These are phyloP conservation scores for Crataegus laevigata DNA, from an alignment of 306 rosid species.

Conservation along the genomic window DNA sequence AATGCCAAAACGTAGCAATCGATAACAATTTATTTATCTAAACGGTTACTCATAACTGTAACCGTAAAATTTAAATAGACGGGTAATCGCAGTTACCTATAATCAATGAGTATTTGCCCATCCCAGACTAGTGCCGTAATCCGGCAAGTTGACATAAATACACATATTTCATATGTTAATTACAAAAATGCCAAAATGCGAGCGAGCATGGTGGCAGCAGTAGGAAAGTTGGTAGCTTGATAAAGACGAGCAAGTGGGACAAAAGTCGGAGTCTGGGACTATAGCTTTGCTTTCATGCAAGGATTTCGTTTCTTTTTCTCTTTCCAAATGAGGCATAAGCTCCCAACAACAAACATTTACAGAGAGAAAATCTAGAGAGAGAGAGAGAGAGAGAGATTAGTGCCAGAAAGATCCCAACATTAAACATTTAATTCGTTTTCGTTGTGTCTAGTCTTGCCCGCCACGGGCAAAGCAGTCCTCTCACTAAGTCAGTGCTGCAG, in stretches of 20 bases:
- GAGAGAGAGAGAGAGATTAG: background rate
- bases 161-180: background rate
- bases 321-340: background rate
- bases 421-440: background rate
- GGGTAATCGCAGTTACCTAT: too few relatives aligned
- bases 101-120: too few relatives aligned
- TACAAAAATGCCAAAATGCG: background rate
- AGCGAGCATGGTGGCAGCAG: background rate
- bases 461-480: background rate
- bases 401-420: background rate
- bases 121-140: background rate
- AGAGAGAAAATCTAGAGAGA: background rate
- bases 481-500: background rate
- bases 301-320: background rate
- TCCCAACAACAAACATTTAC: background rate
- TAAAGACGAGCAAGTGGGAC: background rate
- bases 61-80: too few relatives aligned
- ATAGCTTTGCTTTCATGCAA: constrained; percentile 23
- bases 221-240: background rate
- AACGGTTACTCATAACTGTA: too few relatives aligned
- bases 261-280: background rate
- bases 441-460: background rate
- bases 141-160: background rate
- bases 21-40: too few relatives aligned
- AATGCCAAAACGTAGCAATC: too few relatives aligned